Evolutionary conservation across 2,329 filamentous ascomycete genomes (phyloP).

Genomic region (Stachybotrys chlorohalonatus): DNA sequence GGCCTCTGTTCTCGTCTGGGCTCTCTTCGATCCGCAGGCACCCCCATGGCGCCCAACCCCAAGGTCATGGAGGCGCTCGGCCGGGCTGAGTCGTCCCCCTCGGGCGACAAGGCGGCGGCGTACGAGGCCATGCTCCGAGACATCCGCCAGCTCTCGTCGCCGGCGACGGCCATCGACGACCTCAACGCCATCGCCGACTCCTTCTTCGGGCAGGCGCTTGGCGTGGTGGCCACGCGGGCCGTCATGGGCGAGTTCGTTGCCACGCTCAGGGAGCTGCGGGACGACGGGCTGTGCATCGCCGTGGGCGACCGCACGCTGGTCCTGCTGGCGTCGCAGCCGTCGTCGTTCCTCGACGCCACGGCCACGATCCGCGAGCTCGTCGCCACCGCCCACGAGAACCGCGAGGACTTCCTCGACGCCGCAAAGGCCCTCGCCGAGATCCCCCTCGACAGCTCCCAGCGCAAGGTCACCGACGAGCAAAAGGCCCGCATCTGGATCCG

Average conservation of each 20-base stretch:
- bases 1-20: too few relatives aligned
- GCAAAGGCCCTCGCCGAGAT: conserved; percentile 75
- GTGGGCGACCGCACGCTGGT: conserved; percentile 67
- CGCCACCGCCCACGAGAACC: conserved; percentile 71
- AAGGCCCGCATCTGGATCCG: conserved; percentile 85
- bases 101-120: conserved; percentile 32
- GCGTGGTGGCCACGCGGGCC: conserved; percentile 66
- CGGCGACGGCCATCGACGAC: conserved; percentile 37
- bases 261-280: conserved; percentile 50
- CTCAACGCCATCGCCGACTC: conserved; percentile 59
- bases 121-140: conserved; percentile 38
- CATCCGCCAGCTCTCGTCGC: conserved; percentile 30
- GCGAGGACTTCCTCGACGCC: conserved; percentile 72
- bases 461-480: conserved; percentile 71
- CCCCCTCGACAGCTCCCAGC: conserved; percentile 80
- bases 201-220: conserved; percentile 59
- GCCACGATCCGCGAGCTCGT: conserved; percentile 71
- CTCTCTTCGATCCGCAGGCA: neutral
- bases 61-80: conserved; percentile 35
- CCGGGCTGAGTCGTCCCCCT: conserved; percentile 22
- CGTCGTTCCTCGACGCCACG: conserved; percentile 74
- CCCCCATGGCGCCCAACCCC: conserved; percentile 26
- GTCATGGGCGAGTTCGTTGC: conserved; percentile 60
- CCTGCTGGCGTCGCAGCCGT: conserved; percentile 52
- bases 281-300: conserved; percentile 60